Percentiles rank a stretch among this genome's conserved stretches.
These are phyloP conservation scores for Aspergillus quadricinctus DNA, from an alignment of 2,329 filamentous ascomycete genomes.

Conservation along the genomic window DNA sequence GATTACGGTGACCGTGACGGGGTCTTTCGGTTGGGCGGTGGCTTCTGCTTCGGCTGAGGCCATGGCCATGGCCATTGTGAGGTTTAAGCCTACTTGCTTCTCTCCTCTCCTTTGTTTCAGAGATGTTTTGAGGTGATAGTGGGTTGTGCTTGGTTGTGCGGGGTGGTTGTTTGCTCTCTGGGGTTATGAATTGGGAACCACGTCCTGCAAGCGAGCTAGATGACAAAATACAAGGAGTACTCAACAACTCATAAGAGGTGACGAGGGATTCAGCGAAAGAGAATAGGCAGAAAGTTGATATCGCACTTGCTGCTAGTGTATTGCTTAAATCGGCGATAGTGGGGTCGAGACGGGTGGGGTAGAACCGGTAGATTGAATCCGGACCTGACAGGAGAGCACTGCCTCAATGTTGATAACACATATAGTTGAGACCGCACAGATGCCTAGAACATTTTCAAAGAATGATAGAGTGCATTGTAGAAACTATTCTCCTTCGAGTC, in stretches of 20 bases:
- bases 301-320: not conserved
- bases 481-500: not conserved
- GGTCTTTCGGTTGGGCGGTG: not conserved
- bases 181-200: not conserved
- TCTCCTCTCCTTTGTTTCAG: not conserved
- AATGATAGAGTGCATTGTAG: not conserved
- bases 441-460: not conserved
- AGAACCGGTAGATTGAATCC: not conserved
- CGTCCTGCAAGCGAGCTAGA: not conserved
- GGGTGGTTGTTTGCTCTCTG: not conserved
- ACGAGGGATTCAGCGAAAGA: not conserved
- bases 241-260: too few species aligned
- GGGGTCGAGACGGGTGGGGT: not conserved
- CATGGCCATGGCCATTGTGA: not conserved
- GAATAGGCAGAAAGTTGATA: not conserved
- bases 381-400: not conserved
- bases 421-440: not conserved
- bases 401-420: not conserved
- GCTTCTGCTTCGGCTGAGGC: too few species aligned
- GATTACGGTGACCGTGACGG: slow-evolving; percentile 63
- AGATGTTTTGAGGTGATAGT: not conserved
- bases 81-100: not conserved
- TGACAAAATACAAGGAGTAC: not conserved
- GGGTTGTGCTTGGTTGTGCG: not conserved
- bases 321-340: not conserved